Evolutionary conservation across 75 land plant genomes (phyloP).

Genomic region (Azolla pinnata): DNA sequence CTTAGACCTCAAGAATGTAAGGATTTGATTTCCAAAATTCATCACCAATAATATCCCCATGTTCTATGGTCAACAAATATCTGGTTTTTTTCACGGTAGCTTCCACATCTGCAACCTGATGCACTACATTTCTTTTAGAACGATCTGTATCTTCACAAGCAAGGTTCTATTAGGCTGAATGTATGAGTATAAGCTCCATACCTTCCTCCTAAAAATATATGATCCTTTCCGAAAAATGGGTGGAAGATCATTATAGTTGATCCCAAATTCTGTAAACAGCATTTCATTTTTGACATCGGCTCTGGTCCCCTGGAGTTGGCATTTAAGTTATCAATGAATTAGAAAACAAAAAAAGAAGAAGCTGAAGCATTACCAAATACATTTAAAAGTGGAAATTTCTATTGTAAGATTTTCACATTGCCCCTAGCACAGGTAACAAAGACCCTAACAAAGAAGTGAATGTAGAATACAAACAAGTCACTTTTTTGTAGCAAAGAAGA

Average conservation of each 20-base stretch:
- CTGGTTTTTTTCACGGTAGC: slow-evolving; percentile 8
- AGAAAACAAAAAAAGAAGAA: neutral
- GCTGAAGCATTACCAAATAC: too few species aligned
- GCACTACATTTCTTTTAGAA: too few species aligned
- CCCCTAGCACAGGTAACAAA: too few species aligned
- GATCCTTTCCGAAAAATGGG: slow-evolving; percentile 67
- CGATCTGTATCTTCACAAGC: too few species aligned
- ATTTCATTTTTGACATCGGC: slow-evolving; percentile 66
- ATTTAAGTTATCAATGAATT: neutral
- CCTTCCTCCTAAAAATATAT: slow-evolving; percentile 44
- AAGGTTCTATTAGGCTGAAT: too few species aligned
- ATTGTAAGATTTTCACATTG: too few species aligned
- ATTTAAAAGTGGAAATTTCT: too few species aligned
- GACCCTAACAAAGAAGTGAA: too few species aligned
- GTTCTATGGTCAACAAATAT: slow-evolving; percentile 25
- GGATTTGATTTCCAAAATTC: slow-evolving; percentile 54
- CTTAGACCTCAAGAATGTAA: slow-evolving; percentile 24
- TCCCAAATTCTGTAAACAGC: slow-evolving; percentile 46
- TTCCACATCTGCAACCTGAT: too few species aligned
- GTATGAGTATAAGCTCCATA: too few species aligned
- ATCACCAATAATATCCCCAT: slow-evolving; percentile 50
- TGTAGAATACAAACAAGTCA: too few species aligned
- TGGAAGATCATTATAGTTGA: slow-evolving; percentile 61
- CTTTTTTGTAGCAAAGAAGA: too few species aligned
- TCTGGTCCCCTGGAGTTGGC: slow-evolving; percentile 44